Evolutionary conservation across 2,329 filamentous ascomycete species (phyloP).

Genomic region (Fusarium cicatricum): DNA sequence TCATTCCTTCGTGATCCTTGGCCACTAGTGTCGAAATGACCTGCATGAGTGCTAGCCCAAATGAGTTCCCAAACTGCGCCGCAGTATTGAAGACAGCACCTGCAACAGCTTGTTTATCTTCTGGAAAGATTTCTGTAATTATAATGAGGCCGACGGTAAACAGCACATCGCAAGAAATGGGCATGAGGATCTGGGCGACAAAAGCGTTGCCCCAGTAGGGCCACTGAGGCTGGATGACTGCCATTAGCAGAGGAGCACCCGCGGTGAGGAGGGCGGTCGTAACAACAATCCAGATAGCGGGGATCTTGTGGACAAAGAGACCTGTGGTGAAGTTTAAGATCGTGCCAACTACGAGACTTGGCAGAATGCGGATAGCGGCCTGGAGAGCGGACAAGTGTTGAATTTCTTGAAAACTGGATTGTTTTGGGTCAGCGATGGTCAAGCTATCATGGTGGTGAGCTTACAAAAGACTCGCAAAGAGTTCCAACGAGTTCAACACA

Average conservation of each 20-base stretch:
- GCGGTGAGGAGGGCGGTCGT: conserved; percentile 53
- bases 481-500: conserved; percentile 56
- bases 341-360: conserved; percentile 53
- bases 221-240: conserved; percentile 56
- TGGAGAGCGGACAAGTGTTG: conserved; percentile 55
- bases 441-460: conserved; percentile 11
- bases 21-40: conserved; percentile 54
- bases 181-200: conserved; percentile 52
- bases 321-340: conserved; percentile 54
- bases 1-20: conserved; percentile 41
- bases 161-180: conserved; percentile 56
- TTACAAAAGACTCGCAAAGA: conserved; percentile 59
- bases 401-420: conserved; percentile 59
- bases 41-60: conserved; percentile 58
- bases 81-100: conserved; percentile 70
- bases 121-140: conserved; percentile 62
- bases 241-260: conserved; percentile 62
- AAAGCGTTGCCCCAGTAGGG: conserved; percentile 61
- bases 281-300: conserved; percentile 50
- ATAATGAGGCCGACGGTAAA: conserved; percentile 65
- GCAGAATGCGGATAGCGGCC: conserved; percentile 57
- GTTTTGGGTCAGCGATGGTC: conserved; percentile 3
- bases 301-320: conserved; percentile 54
- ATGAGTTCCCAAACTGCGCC: conserved; percentile 61
- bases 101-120: conserved; percentile 65